These are phyloP conservation scores for Yamadazyma aaseri DNA, from an alignment of 1,139 yeast species.

Conservation along the genomic window DNA sequence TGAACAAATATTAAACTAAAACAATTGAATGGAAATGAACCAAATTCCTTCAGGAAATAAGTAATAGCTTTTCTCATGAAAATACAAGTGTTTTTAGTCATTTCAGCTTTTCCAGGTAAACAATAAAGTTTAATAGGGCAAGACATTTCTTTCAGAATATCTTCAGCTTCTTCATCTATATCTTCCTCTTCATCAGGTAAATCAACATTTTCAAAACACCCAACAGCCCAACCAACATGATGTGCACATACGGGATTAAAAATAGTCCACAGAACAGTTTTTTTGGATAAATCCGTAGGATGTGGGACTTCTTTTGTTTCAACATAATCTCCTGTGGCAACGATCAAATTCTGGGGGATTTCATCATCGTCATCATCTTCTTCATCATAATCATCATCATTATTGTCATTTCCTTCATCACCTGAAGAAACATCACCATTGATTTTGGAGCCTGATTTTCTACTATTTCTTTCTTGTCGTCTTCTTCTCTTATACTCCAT, in stretches of 20 bases:
- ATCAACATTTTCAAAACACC: slow-evolving; percentile 70
- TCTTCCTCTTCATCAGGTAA: slow-evolving; percentile 44
- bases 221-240: slow-evolving; percentile 95
- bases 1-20: slow-evolving; percentile 75
- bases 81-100: slow-evolving; percentile 73
- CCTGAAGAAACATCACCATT: slow-evolving; percentile 1
- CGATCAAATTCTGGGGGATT: slow-evolving; percentile 57
- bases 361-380: slow-evolving; percentile 48
- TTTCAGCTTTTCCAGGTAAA: slow-evolving; percentile 52
- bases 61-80: slow-evolving; percentile 79
- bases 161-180: slow-evolving; percentile 35
- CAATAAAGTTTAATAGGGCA: slow-evolving; percentile 56
- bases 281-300: slow-evolving; percentile 64
- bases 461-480: slow-evolving; percentile 13
- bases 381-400: slow-evolving; percentile 24
- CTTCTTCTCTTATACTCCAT: slow-evolving; percentile 16
- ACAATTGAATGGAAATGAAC: slow-evolving; percentile 88
- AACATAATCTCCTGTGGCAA: slow-evolving; percentile 72
- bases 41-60: slow-evolving; percentile 82
- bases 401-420: slow-evolving; percentile 13
- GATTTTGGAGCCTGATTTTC: slow-evolving; percentile 5
- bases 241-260: slow-evolving; percentile 90
- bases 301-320: slow-evolving; percentile 49
- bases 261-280: slow-evolving; percentile 74
- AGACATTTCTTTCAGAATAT: slow-evolving; percentile 29